Conservation (phyloP, 345 rosid genomes). For the Reutealis trisperma region DNA sequence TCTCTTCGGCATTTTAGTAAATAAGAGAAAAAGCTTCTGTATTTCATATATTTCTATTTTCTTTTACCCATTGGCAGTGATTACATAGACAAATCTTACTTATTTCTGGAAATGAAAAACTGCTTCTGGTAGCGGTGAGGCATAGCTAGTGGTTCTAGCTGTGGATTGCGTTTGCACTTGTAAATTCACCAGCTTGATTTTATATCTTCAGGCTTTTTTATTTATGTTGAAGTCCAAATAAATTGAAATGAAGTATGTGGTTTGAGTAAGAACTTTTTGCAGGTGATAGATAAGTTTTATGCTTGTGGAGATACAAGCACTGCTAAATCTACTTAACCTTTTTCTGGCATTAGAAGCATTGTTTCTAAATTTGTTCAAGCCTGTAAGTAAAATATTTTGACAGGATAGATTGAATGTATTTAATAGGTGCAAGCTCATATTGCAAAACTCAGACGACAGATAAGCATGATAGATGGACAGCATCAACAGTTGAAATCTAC, state of each 20-base stretch:
- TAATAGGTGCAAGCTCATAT: constrained; percentile 37
- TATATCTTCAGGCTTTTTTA: constrained; percentile 12
- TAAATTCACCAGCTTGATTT: not conserved
- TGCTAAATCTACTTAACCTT: not conserved
- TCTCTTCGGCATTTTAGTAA: not conserved
- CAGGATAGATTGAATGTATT: constrained; percentile 9
- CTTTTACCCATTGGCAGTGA: not conserved
- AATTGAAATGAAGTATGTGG: not conserved
- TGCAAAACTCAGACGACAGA: constrained; percentile 33
- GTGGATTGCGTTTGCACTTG: not conserved
- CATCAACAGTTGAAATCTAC: constrained; percentile 58
- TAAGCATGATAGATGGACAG: constrained; percentile 46
- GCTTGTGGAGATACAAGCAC: not conserved
- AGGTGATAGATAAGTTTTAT: constrained; percentile 3
- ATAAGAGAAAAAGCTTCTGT: not conserved
- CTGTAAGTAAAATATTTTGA: constrained; percentile 4
- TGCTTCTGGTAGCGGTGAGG: not conserved
- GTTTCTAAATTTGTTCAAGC: constrained; percentile 1
- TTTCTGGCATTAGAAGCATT: constrained; percentile 1
- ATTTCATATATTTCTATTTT: not conserved
- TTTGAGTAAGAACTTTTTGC: not conserved
- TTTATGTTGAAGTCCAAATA: not conserved
- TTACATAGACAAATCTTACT: not conserved
- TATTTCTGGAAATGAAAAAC: not conserved
- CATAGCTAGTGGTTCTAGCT: not conserved